Evolutionary conservation across 768 basidiomycete genomes (phyloP), one percentile per base, ranked within the genome.

Genomic region (Psilocybe subaeruginosa): DNA sequence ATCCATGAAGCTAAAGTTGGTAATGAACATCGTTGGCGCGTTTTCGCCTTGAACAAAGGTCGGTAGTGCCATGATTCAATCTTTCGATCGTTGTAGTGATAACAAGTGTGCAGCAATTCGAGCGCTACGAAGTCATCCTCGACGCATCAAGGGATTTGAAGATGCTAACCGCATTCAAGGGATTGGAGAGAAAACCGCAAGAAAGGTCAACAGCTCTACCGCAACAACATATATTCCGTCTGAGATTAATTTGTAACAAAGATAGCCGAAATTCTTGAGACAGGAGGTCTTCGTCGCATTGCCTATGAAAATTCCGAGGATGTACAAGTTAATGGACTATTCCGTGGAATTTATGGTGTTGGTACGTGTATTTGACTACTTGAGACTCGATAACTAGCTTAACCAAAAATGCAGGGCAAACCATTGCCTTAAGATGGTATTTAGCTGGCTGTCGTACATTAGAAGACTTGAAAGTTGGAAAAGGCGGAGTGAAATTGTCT

Each of bases 261-360:
- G 92, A 92, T 94, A 55, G 86, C 86, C 80, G 93, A 95, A 71
- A 93, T 95, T 30, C 67, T 93, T 27, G 70, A 86, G 59, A 93
- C 92, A 0, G 93, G 93, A 0, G 76, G 81, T n/a, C 77, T 93
- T 31, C 78, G 79, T 19, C 84, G 92, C 14, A 87, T 95, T 58
- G 75, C 74, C 35, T 87, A 86, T 59, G 91, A 91, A 70, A 79
- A 76, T 23, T 89, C 88, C 1, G 85, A 84, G 37, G 90, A 91
- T 54, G 79, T 91, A 1, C 70, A 76, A 41, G 81, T 81, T 0
- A 79, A 82, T 2, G 75, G 78, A 23, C 49, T 86, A 8, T 95
- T 97, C 68, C 83, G 84, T 56, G 90, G 91, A 7, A 89, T 97
- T 46, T 96, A 96, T 67, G 93, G 92, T 33, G 92, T 95, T 60